A percentile compares a stretch with the other conserved stretches of the same genome.
Evolutionary conservation across 1,284 basidiomycete genomes (phyloP).

Genomic region (Pulveroboletus sp.): DNA sequence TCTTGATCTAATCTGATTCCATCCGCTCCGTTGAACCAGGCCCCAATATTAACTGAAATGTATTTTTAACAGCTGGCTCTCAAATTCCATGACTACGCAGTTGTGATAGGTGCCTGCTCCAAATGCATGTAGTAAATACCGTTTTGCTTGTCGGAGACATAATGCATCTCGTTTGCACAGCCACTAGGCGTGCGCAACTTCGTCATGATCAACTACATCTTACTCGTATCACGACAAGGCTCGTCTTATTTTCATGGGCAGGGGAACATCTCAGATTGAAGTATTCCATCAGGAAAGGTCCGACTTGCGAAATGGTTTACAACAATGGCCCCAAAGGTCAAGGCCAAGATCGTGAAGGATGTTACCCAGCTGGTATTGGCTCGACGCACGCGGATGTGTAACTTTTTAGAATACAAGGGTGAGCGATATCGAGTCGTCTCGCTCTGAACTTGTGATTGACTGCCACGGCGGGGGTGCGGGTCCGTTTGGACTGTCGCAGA

Average conservation of each 20-base stretch:
- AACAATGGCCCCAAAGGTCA: constrained; percentile 90
- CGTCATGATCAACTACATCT: constrained; percentile 82
- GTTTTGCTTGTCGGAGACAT: background rate
- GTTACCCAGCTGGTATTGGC: constrained; percentile 98
- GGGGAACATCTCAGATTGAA: constrained; percentile 10
- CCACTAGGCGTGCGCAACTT: constrained; percentile 20
- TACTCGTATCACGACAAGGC: constrained; percentile 94
- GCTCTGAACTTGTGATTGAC: background rate
- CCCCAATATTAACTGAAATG: constrained; percentile 9
- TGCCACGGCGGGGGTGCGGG: background rate
- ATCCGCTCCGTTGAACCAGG: background rate
- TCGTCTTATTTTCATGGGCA: constrained; percentile 27
- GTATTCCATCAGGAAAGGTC: constrained; percentile 75
- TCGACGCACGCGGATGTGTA: constrained; percentile 96
- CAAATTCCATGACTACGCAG: background rate
- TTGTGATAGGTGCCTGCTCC: background rate
- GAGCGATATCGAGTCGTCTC: constrained; percentile 19
- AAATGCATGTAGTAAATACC: background rate
- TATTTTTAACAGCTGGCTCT: background rate
- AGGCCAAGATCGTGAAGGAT: constrained; percentile 98
- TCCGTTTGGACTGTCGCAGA: constrained; percentile 43
- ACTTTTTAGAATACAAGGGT: constrained; percentile 99
- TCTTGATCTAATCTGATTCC: constrained; percentile 88
- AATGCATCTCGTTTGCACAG: constrained; percentile 15
- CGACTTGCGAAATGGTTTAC: constrained; percentile 99